These are phyloP conservation scores for Candida boidinii DNA, from an alignment of 805 yeast genomes.

Conservation along the genomic window DNA sequence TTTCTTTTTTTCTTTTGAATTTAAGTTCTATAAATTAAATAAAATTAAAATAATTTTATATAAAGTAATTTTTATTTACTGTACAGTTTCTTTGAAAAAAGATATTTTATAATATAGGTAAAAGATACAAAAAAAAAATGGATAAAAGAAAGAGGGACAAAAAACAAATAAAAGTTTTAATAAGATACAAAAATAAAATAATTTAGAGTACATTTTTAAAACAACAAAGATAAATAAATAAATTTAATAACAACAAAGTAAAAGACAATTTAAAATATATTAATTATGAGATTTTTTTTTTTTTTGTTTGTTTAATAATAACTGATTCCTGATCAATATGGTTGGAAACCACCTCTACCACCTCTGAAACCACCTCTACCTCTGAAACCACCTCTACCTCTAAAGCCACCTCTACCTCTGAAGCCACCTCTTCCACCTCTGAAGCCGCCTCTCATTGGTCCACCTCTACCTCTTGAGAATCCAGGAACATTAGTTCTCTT, in stretches of 20 bases:
- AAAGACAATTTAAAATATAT: too few relatives aligned
- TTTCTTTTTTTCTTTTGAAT: too few relatives aligned
- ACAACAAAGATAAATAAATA: too few relatives aligned
- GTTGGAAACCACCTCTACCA: slow-evolving; percentile 22
- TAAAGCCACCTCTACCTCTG: slow-evolving; percentile 14
- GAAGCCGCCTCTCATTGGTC: slow-evolving; percentile 30
- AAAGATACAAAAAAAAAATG: too few relatives aligned
- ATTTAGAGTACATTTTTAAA: neutral
- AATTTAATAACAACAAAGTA: neutral
- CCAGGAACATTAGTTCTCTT: slow-evolving; percentile 84
- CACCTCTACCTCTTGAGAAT: slow-evolving; percentile 39
- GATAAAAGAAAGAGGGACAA: too few relatives aligned
- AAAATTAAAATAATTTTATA: too few relatives aligned
- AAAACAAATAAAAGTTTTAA: neutral
- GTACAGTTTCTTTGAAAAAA: too few relatives aligned
- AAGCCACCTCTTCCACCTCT: slow-evolving; percentile 14
- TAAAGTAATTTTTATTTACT: too few relatives aligned
- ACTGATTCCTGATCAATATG: slow-evolving; percentile 15
- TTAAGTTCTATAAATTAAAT: too few relatives aligned
- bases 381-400: slow-evolving; percentile 14
- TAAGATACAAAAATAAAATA: neutral
- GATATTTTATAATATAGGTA: too few relatives aligned
- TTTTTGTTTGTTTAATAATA: too few relatives aligned
- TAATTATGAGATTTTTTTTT: too few relatives aligned
- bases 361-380: slow-evolving; percentile 17